Evolutionary conservation across 768 basidiomycete genomes (phyloP), one percentile per base, ranked within the genome.

Genomic region (Auricularia auricula-judae): DNA sequence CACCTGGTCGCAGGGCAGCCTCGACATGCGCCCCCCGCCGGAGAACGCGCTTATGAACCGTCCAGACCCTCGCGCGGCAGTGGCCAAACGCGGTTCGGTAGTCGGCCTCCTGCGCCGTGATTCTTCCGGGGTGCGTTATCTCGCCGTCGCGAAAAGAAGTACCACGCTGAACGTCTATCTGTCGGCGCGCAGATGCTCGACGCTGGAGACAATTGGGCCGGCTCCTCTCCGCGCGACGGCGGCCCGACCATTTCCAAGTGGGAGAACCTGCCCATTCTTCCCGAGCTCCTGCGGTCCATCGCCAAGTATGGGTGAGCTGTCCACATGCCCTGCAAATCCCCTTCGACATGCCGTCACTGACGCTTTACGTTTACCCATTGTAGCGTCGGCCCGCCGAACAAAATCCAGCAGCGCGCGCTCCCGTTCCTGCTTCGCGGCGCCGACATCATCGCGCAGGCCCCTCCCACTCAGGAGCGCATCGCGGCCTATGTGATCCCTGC

Each of bases 381-480:
- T 70, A 95, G 94, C 51, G 88, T 98, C 67, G 95, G 96, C 0
- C 97, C 97, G 1, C 97, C 97, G 4, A 98, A 98, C 76, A 99
- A 99, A 80, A 97, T 99, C 68, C 97, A 98, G 76, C 93, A 96
- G 72, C 85, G 96, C 60, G 95, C 97, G 56, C 79, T 99, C 61
- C 97, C 97, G 5, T 98, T 98, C 78, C 84, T 99, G 65, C 81
- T 98, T 39, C 85, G 89, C 62, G 95, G 93, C 7, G 85, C 93
- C 43, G 97, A 99, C 70, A 98, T 98, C 71, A 98, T 99, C 71
- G 95, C 96, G 8, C 97, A 99, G 76, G 97, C 96, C 10, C 97
- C 97, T 59, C 95, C 97, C 0, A 98, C 97, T 0, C 96, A 98
- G 74, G 97, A 99, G 74, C 84, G 97, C 58, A 99, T 99, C 70